A percentile compares a stretch with the other conserved stretches of the same genome.
These are phyloP conservation scores for Umbilicus rupestris DNA, from an alignment of 164 flowering plant species.

Conservation along the genomic window DNA sequence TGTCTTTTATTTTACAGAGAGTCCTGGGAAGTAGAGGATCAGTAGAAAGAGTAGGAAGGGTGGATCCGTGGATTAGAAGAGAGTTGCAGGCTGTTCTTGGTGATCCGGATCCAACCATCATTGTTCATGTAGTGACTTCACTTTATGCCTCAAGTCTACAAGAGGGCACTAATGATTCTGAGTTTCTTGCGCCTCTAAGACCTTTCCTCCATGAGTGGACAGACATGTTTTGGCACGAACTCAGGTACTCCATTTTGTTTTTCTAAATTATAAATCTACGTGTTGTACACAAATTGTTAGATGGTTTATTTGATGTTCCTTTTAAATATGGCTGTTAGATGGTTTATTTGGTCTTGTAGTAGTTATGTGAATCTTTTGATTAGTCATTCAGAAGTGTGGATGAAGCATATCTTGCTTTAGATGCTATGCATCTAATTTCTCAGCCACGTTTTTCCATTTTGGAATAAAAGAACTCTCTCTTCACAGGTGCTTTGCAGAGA, in stretches of 20 bases:
- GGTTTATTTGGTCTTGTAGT: neutral
- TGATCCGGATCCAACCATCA: constrained; percentile 58
- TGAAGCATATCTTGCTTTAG: neutral
- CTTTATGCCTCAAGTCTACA: constrained; percentile 31
- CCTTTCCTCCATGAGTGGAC: constrained; percentile 44
- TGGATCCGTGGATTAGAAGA: constrained; percentile 75
- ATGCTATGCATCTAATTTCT: neutral
- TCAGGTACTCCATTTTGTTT: constrained; percentile 33
- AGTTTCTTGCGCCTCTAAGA: constrained; percentile 31
- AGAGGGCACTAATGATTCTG: constrained; percentile 13
- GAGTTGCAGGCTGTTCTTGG: constrained; percentile 64
- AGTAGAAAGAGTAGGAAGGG: constrained; percentile 30
- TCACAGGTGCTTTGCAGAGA: constrained; percentile 68
- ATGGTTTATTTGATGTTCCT: neutral
- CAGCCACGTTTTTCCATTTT: neutral
- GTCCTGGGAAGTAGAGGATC: constrained; percentile 13
- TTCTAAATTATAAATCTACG: neutral
- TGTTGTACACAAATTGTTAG: neutral
- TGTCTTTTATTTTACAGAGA: constrained; percentile 21
- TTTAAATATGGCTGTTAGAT: neutral
- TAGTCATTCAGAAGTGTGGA: neutral
- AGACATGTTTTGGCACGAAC: constrained; percentile 70
- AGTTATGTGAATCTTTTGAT: neutral
- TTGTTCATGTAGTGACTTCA: constrained; percentile 61
- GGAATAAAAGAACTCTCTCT: neutral